Evolutionary conservation across 441 rosid species (phyloP).

Genomic region (Metrosideros polymorpha): DNA sequence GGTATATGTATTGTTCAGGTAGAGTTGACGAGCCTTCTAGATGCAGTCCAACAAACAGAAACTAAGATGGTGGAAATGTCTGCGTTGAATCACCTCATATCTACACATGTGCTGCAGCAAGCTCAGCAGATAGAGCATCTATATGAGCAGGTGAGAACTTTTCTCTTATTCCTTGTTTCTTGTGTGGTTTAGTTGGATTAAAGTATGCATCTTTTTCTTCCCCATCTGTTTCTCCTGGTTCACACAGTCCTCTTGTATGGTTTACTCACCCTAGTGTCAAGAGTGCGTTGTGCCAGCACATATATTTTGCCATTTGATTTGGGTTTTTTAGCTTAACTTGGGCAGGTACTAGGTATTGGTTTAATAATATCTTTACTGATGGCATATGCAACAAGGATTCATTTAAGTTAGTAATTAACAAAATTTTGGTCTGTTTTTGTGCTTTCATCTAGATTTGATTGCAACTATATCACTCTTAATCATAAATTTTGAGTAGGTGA

Average conservation of each 20-base stretch:
- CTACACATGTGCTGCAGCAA: slow-evolving; percentile 93
- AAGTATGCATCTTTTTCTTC: background rate
- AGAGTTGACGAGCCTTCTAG: slow-evolving; percentile 77
- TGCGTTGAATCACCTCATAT: slow-evolving; percentile 87
- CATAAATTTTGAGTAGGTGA: background rate
- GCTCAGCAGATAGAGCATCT: slow-evolving; percentile 80
- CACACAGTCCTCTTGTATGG: background rate
- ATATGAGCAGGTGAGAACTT: slow-evolving; percentile 63
- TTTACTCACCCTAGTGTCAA: background rate
- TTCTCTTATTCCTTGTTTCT: background rate
- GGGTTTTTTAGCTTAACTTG: background rate
- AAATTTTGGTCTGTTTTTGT: background rate
- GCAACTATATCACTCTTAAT: background rate
- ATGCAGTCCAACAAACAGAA: slow-evolving; percentile 79
- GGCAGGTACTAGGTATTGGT: background rate
- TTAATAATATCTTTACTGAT: background rate
- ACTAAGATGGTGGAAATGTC: slow-evolving; percentile 99
- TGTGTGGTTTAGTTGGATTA: background rate
- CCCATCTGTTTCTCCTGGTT: background rate
- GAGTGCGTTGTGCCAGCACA: background rate
- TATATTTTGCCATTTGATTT: background rate
- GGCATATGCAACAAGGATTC: background rate
- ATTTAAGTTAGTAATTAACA: background rate
- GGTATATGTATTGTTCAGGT: slow-evolving; percentile 37
- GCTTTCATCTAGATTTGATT: background rate